Evolutionary conservation across 805 yeast genomes (phyloP).

Genomic region (Cyberlindnera maclurae): DNA sequence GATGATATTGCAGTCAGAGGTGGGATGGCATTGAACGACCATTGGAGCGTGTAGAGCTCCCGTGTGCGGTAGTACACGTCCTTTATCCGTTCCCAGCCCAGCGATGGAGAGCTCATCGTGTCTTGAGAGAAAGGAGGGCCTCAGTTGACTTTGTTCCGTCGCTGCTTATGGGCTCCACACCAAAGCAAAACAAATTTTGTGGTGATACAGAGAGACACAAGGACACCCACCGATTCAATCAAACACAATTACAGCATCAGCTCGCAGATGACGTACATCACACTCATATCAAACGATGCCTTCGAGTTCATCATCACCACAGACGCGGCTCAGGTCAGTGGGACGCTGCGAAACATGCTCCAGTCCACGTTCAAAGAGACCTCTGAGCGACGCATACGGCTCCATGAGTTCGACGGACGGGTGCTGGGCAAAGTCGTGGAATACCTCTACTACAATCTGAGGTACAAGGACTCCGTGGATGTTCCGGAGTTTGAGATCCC

Average conservation of each 20-base stretch:
- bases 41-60: slow-evolving; percentile 10
- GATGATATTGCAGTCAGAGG: neutral
- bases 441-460: slow-evolving; percentile 68
- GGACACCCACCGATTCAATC: too few relatives aligned
- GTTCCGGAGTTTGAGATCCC: slow-evolving; percentile 88
- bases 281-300: slow-evolving; percentile 68
- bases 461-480: slow-evolving; percentile 50
- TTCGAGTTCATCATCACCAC: slow-evolving; percentile 52
- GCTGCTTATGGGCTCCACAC: too few relatives aligned
- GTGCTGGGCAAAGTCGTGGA: slow-evolving; percentile 77
- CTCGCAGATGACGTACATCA: slow-evolving; percentile 38
- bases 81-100: slow-evolving; percentile 15
- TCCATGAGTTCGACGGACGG: slow-evolving; percentile 62
- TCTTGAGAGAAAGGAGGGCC: too few relatives aligned
- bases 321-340: slow-evolving; percentile 73
- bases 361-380: slow-evolving; percentile 52
- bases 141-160: too few relatives aligned
- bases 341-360: slow-evolving; percentile 55
- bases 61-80: slow-evolving; percentile 15
- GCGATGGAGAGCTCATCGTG: slow-evolving; percentile 12
- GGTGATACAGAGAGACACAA: too few relatives aligned
- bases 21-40: slow-evolving; percentile 6
- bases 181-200: neutral
- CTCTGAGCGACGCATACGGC: slow-evolving; percentile 43
- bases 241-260: too few relatives aligned